Evolutionary conservation across 2,329 filamentous ascomycete genomes (phyloP), one percentile per base, ranked within the genome.

Genomic region (Aspergillus pseudonomiae): DNA sequence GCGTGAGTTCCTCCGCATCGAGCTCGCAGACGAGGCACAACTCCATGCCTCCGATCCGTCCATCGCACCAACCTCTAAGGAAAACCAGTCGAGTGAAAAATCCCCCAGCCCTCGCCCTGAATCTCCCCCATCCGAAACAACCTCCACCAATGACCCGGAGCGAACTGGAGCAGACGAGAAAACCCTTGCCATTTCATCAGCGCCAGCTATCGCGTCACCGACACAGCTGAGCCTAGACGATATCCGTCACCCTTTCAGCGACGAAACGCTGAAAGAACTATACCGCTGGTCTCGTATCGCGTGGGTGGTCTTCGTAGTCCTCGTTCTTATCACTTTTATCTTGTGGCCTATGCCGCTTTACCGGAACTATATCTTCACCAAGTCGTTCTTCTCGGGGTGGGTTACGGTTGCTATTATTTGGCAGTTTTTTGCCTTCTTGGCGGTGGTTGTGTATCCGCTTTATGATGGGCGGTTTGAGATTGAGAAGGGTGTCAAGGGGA

Each of bases 261-360:
- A 73, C 1, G 61, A 63, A 6, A 80, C 78, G 0, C 62, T 81
- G 1, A 67, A 62, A 30, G 69, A 78, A 19, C 65, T 82, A 0
- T 62, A 73, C 6, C 70, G 70, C 2, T 81, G 80, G 80, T 73
- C 76, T 21, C 74, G 73, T 4, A 78, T 81, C 60, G 80, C 82
- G 0, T 78, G 77, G 69, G 65, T 74, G 1, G 77, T 79, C 21
- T 81, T 79, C 55, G 68, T 80, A 1, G 70, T 79, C 39, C 76
- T 82, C 55, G 76, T 84, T 1, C 67, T 83, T 9, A 70, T 82
- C 11, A 84, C 83, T 0, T 79, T 83, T 30, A 67, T 85, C 12
- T 66, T 78, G 0, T 85, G 82, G 83, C 83, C 82, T 0, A 74
- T 85, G 71, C 82, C 83, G 26, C 73, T 85, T 6, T 84, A 85